phyloP scores from a whole-genome alignment of 2,329 filamentous ascomycete genomes.

The Cladosporium sp. region DNA sequence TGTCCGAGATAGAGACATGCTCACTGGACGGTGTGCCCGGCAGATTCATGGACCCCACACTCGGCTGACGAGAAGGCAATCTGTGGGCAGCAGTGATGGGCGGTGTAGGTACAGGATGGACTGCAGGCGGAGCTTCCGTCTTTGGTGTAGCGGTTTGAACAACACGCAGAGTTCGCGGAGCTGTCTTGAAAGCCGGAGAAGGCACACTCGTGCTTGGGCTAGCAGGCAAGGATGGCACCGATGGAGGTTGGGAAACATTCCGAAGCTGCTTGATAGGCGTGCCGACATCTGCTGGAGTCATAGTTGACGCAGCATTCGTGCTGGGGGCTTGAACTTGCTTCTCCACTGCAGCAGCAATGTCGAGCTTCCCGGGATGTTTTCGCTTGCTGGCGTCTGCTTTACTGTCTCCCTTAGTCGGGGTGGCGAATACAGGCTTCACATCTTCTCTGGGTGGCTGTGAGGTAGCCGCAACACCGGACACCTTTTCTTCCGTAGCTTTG shows the following conservation, averaged over 20 bases:
- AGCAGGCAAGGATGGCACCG: slow-evolving; percentile 50
- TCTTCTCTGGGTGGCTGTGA: neutral
- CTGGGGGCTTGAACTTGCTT: slow-evolving; percentile 18
- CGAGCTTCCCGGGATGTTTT: slow-evolving; percentile 45
- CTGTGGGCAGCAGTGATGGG: slow-evolving; percentile 30
- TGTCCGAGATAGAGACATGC: slow-evolving; percentile 62
- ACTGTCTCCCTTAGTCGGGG: slow-evolving; percentile 10
- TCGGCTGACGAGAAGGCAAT: slow-evolving; percentile 48
- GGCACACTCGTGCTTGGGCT: slow-evolving; percentile 48
- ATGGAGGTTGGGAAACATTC: slow-evolving; percentile 46
- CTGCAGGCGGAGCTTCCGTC: slow-evolving; percentile 51
- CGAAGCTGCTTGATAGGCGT: slow-evolving; percentile 26
- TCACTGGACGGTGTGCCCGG: slow-evolving; percentile 74
- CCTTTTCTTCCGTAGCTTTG: slow-evolving; percentile 2
- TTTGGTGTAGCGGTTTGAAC: slow-evolving; percentile 65
- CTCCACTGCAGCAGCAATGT: slow-evolving; percentile 39
- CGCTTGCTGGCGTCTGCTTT: slow-evolving; percentile 25
- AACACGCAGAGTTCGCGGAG: slow-evolving; percentile 65
- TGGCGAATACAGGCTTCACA: neutral
- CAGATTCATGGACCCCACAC: slow-evolving; percentile 55
- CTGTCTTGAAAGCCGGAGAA: slow-evolving; percentile 43
- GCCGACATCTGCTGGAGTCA: slow-evolving; percentile 24
- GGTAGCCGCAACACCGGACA: neutral
- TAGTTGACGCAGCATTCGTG: slow-evolving; percentile 8
- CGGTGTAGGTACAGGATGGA: slow-evolving; percentile 26